Evolutionary conservation across 108 stramenopile genomes (phyloP).

Genomic region (Fistulifera pelliculosa): DNA sequence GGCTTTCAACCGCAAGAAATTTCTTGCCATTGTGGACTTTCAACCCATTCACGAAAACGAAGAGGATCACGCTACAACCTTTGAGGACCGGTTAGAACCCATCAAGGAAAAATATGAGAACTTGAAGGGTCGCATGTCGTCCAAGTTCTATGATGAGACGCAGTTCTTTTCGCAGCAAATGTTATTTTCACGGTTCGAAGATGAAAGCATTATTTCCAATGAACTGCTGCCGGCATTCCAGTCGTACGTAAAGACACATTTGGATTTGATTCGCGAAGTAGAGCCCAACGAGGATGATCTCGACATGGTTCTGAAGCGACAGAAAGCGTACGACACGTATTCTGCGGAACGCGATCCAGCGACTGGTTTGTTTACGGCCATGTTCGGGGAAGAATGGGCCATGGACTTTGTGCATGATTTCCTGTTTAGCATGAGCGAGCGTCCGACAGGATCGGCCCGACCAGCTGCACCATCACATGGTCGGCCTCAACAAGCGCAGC

Average conservation of each 20-base stretch:
- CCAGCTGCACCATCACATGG: slow-evolving; percentile 6
- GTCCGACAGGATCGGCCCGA: slow-evolving; percentile 9
- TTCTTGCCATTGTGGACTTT: slow-evolving; percentile 89
- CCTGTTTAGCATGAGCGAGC: slow-evolving; percentile 75
- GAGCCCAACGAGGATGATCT: slow-evolving; percentile 13
- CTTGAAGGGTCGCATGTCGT: slow-evolving; percentile 80
- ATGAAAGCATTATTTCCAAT: slow-evolving; percentile 44
- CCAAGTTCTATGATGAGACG: slow-evolving; percentile 90
- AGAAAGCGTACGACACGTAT: slow-evolving; percentile 90
- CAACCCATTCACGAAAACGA: slow-evolving; percentile 87
- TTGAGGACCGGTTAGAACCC: slow-evolving; percentile 64
- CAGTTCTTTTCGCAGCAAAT: slow-evolving; percentile 90
- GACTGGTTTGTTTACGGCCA: slow-evolving; percentile 85
- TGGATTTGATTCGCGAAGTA: slow-evolving; percentile 32
- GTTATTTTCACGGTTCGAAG: slow-evolving; percentile 89
- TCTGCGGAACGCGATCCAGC: slow-evolving; percentile 92
- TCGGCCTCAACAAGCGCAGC: background rate
- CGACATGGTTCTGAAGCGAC: slow-evolving; percentile 47
- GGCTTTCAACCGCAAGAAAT: slow-evolving; percentile 85
- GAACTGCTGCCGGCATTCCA: slow-evolving; percentile 86
- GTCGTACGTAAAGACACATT: slow-evolving; percentile 63
- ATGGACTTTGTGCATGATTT: slow-evolving; percentile 86
- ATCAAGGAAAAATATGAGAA: slow-evolving; percentile 82
- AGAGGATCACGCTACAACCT: slow-evolving; percentile 44
- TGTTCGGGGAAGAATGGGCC: slow-evolving; percentile 92